These are phyloP conservation scores for Boehmeria nivea DNA, from an alignment of 306 rosid species.

Conservation along the genomic window DNA sequence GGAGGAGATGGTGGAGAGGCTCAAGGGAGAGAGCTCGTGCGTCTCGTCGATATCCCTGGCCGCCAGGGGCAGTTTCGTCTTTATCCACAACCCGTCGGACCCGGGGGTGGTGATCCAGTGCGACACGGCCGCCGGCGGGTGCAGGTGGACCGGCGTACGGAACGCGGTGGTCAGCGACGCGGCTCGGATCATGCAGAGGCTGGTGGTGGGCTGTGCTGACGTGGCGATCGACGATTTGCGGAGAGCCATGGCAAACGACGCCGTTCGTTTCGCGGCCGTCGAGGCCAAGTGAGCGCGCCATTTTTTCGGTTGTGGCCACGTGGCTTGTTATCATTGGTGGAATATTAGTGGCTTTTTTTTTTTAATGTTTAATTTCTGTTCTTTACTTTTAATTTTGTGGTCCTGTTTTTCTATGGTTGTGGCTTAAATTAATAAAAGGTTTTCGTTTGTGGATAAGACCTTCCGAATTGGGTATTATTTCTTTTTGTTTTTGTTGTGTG, in stretches of 20 bases:
- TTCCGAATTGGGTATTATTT: too few species aligned
- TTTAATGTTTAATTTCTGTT: too few species aligned
- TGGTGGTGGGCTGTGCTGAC: slow-evolving; percentile 46
- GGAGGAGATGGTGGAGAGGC: slow-evolving; percentile 36
- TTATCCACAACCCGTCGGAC: slow-evolving; percentile 30
- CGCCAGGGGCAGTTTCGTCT: slow-evolving; percentile 40
- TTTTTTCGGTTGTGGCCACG: not conserved
- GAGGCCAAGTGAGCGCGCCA: too few species aligned
- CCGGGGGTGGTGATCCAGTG: slow-evolving; percentile 41
- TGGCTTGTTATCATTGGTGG: not conserved
- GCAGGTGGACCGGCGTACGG: slow-evolving; percentile 44
- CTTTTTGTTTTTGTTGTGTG: too few species aligned
- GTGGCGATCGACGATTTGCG: slow-evolving; percentile 42
- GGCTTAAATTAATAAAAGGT: too few species aligned
- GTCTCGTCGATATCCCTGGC: slow-evolving; percentile 37
- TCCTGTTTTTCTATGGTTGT: too few species aligned
- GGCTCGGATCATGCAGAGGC: slow-evolving; percentile 20
- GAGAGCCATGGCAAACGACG: slow-evolving; percentile 8
- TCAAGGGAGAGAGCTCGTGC: slow-evolving; percentile 31
- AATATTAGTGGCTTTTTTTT: not conserved
- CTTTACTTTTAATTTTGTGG: too few species aligned
- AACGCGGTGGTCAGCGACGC: slow-evolving; percentile 29
- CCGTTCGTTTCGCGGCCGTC: slow-evolving; percentile 13
- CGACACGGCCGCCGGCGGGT: slow-evolving; percentile 27
- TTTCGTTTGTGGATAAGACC: too few species aligned